phyloP scores from a whole-genome alignment of 805 yeast species.

The Pichia cabralensis region DNA sequence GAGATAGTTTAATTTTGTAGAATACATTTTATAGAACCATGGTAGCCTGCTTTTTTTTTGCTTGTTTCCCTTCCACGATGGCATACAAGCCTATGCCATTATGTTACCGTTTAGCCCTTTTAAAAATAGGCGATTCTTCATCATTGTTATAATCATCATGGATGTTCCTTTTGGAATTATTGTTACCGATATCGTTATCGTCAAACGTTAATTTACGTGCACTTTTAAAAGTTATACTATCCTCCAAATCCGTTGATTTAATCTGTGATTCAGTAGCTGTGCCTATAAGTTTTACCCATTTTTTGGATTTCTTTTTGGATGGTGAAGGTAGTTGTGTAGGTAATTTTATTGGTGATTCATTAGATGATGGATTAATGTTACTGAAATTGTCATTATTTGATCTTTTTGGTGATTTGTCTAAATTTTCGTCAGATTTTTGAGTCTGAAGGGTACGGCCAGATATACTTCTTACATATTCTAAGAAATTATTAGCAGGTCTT shows the following conservation, averaged over 20 bases:
- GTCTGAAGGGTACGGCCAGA: conserved; percentile 16
- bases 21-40: too few relatives aligned
- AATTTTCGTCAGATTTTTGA: conserved; percentile 1
- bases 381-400: not conserved
- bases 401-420: not conserved
- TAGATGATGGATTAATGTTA: not conserved
- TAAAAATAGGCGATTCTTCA: too few relatives aligned
- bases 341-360: conserved; percentile 9
- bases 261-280: conserved; percentile 30
- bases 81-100: too few relatives aligned
- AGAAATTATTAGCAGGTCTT: conserved; percentile 15
- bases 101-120: too few relatives aligned
- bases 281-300: conserved; percentile 40
- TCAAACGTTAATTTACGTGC: not conserved
- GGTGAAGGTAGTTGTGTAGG: conserved; percentile 44
- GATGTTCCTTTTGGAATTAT: too few relatives aligned
- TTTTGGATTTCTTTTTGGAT: conserved; percentile 32
- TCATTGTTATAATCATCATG: conserved; percentile 1
- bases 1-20: too few relatives aligned
- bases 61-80: too few relatives aligned
- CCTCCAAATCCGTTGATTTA: conserved; percentile 1
- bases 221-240: not conserved
- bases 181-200: not conserved
- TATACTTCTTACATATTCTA: conserved; percentile 15
- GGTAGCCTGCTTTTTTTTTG: too few relatives aligned